Conservation (phyloP, 768 basidiomycete species). For the Mrakia blollopis region DNA sequence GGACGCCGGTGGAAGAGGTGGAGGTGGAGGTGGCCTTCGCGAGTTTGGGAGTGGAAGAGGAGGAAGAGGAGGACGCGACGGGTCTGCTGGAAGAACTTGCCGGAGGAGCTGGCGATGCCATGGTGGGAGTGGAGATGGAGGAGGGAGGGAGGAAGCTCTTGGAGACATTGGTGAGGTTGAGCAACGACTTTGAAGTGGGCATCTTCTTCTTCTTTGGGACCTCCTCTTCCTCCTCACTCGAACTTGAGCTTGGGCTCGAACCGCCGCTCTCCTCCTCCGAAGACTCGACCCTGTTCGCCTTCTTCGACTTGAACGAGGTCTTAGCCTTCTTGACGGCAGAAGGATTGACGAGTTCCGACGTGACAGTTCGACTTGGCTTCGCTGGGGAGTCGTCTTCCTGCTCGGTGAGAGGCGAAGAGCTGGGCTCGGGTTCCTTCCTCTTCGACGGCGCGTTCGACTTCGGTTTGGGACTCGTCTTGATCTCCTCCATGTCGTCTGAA, state of each 20-base stretch:
- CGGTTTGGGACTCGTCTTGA: neutral
- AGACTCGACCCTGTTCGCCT: neutral
- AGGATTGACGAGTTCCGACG: neutral
- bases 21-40: neutral
- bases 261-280: neutral
- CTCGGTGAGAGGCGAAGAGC: neutral
- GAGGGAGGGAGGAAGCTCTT: neutral
- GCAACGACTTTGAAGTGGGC: neutral
- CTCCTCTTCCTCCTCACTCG: neutral
- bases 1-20: neutral
- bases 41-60: neutral
- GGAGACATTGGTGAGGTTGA: neutral
- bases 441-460: neutral
- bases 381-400: neutral
- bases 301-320: neutral
- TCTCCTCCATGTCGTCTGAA: neutral
- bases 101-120: neutral
- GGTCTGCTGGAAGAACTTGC: neutral
- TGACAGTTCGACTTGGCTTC: neutral
- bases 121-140: neutral
- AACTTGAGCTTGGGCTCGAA: neutral
- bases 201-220: neutral
- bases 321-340: neutral
- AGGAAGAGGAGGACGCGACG: neutral
- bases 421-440: neutral